Conservation (phyloP, 2,329 filamentous ascomycete genomes). For the Pseudogymnoascus sp. region DNA sequence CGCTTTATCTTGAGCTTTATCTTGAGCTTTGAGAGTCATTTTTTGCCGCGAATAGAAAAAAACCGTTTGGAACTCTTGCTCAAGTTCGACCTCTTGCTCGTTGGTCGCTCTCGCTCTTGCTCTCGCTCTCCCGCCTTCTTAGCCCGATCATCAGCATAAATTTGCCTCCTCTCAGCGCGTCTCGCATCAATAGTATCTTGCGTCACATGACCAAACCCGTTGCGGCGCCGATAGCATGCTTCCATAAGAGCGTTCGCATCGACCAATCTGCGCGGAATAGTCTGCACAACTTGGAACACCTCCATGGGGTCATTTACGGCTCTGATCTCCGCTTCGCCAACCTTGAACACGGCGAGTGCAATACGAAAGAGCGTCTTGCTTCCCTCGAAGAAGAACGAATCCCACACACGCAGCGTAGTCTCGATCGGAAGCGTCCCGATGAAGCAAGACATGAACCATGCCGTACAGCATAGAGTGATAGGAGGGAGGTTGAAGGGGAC, state of each 20-base stretch:
- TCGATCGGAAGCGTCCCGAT: constrained; percentile 90
- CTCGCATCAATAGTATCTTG: constrained; percentile 75
- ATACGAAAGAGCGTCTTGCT: constrained; percentile 90
- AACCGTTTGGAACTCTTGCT: neutral
- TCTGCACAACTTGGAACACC: constrained; percentile 90
- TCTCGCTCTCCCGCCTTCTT: constrained; percentile 13
- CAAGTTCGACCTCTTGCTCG: neutral
- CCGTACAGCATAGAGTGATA: constrained; percentile 85
- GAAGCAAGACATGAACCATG: constrained; percentile 98
- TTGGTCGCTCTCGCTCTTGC: neutral
- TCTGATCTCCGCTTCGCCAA: constrained; percentile 72
- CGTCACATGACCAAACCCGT: constrained; percentile 73
- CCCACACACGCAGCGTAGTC: constrained; percentile 87
- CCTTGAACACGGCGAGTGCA: constrained; percentile 83
- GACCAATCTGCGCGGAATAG: constrained; percentile 69
- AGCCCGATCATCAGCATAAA: constrained; percentile 28
- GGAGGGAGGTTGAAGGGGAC: constrained; percentile 58
- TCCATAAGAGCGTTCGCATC: constrained; percentile 80
- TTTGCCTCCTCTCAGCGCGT: constrained; percentile 57
- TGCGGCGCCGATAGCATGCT: constrained; percentile 69
- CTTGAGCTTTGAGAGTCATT: neutral
- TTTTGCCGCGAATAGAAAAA: neutral
- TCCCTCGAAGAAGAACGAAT: constrained; percentile 91
- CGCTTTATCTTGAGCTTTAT: neutral
- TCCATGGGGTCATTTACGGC: constrained; percentile 82